Evolutionary conservation across 306 rosid genomes (phyloP).

Genomic region (Quercus berberidifolia): DNA sequence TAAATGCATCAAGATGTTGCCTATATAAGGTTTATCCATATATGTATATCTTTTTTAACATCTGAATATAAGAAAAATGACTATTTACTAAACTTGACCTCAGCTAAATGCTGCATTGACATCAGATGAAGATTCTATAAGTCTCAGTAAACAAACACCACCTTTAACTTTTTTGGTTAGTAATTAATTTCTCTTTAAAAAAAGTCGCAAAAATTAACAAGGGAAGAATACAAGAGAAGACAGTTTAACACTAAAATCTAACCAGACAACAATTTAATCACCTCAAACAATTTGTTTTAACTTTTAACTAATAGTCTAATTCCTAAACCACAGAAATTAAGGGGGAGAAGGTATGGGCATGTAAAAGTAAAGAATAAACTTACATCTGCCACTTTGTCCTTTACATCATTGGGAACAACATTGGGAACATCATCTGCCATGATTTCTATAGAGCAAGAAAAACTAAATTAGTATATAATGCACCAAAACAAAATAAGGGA

Average conservation of each 20-base stretch:
- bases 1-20: background rate
- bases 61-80: too few relatives aligned
- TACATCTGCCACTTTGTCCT: slow-evolving; percentile 66
- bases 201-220: background rate
- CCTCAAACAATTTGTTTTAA: background rate
- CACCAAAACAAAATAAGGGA: background rate
- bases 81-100: too few relatives aligned
- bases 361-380: slow-evolving; percentile 5
- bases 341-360: background rate
- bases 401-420: slow-evolving; percentile 44
- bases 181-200: background rate
- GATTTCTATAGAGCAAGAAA: slow-evolving; percentile 33
- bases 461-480: background rate
- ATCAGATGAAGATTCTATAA: background rate
- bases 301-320: background rate
- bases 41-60: background rate
- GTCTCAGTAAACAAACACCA: background rate
- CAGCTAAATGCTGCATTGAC: too few relatives aligned
- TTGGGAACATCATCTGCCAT: slow-evolving; percentile 62
- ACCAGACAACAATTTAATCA: background rate
- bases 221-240: background rate
- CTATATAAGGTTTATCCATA: background rate
- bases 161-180: background rate
- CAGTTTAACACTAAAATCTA: background rate
- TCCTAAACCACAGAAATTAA: background rate